These are phyloP conservation scores for Saccharomyces hybrid DNA, from an alignment of 1,139 yeast species.

Conservation along the genomic window DNA sequence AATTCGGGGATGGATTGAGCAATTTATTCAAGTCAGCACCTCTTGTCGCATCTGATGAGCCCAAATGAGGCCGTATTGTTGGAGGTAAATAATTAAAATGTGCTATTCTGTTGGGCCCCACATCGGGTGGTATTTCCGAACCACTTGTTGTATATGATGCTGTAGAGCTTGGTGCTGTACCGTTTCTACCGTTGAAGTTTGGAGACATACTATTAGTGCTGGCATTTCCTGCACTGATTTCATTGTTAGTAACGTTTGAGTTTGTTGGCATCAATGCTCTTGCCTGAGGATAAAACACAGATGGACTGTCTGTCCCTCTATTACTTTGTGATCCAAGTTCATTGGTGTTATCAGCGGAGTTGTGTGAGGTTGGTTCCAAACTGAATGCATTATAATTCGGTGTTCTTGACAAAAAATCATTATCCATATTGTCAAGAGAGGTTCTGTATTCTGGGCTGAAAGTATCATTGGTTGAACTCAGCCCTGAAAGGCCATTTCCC, in stretches of 20 bases:
- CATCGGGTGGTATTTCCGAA: slow-evolving; percentile 43
- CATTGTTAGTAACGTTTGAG: background rate
- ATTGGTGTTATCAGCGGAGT: slow-evolving; percentile 6
- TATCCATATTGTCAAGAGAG: slow-evolving; percentile 9
- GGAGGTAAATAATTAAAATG: slow-evolving; percentile 73
- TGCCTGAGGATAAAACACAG: background rate
- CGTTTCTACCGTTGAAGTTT: background rate
- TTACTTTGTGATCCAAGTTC: slow-evolving; percentile 4
- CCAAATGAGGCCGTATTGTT: slow-evolving; percentile 46
- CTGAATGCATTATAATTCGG: slow-evolving; percentile 21
- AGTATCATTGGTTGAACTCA: slow-evolving; percentile 7
- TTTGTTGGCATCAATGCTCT: background rate
- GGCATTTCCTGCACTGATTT: background rate
- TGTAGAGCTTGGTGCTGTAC: slow-evolving; percentile 15
- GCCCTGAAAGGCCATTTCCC: background rate
- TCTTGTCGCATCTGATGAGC: no score
- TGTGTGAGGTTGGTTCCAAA: slow-evolving; percentile 12
- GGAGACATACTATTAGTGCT: slow-evolving; percentile 1
- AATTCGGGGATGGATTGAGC: no score
- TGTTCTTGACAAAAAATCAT: slow-evolving; percentile 19
- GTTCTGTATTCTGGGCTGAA: slow-evolving; percentile 2
- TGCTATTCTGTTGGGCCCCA: slow-evolving; percentile 50
- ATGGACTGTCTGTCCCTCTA: background rate
- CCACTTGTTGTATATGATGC: slow-evolving; percentile 32
- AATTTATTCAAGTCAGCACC: no score